These are phyloP conservation scores for Capsella rubella DNA, from an alignment of 441 rosid genomes.

Conservation along the genomic window DNA sequence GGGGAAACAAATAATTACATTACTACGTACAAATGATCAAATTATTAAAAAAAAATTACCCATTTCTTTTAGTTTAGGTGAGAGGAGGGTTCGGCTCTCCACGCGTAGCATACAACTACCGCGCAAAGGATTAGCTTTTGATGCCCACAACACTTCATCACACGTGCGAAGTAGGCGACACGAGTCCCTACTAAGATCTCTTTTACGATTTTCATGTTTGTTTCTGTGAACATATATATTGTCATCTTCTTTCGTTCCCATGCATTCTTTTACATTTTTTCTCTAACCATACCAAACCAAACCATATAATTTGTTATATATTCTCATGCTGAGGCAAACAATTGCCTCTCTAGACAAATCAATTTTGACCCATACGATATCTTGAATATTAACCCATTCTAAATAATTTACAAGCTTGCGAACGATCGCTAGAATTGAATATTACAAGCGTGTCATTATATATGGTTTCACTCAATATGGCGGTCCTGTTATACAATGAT, in stretches of 20 bases:
- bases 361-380: no score
- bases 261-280: neutral
- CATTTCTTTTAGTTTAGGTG: neutral
- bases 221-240: neutral
- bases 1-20: slow-evolving; percentile 25
- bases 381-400: no score
- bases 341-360: no score
- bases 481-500: no score
- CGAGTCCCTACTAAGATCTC: slow-evolving; percentile 41
- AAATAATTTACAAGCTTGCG: no score
- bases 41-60: no score
- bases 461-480: no score
- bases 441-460: no score
- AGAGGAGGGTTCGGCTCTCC: slow-evolving; percentile 21
- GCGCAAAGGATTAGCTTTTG: slow-evolving; percentile 37
- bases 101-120: slow-evolving; percentile 44
- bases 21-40: neutral
- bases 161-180: slow-evolving; percentile 36
- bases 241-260: neutral
- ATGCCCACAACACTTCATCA: slow-evolving; percentile 36
- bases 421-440: no score
- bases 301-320: neutral
- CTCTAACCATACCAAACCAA: neutral
- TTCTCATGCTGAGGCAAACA: no score
- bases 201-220: slow-evolving; percentile 31